phyloP scores from a whole-genome alignment of 1,139 yeast species.

The Geotrichum histeridarum region DNA sequence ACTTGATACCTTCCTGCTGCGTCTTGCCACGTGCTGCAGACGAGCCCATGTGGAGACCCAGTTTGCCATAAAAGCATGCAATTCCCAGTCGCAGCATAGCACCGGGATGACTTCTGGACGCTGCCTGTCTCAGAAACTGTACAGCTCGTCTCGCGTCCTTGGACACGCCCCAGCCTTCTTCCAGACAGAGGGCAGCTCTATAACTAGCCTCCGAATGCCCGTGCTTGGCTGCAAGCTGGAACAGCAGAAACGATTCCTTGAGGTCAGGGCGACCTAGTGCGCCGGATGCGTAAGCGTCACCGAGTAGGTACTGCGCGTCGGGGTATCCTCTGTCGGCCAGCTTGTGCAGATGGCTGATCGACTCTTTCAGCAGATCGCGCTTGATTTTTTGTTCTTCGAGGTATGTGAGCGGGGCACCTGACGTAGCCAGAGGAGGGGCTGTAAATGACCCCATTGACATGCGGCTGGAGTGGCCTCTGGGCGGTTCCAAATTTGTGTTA shows the following conservation, averaged over 20 bases:
- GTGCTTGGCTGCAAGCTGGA: slow-evolving; percentile 87
- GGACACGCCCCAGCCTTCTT: slow-evolving; percentile 89
- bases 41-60: slow-evolving; percentile 53
- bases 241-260: slow-evolving; percentile 67
- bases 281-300: slow-evolving; percentile 82
- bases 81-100: slow-evolving; percentile 91
- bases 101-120: slow-evolving; percentile 86
- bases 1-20: slow-evolving; percentile 83
- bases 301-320: slow-evolving; percentile 87
- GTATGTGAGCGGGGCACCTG: slow-evolving; percentile 10
- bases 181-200: slow-evolving; percentile 84
- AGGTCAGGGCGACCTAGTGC: slow-evolving; percentile 80
- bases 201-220: slow-evolving; percentile 90
- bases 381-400: slow-evolving; percentile 41
- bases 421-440: slow-evolving; percentile 9
- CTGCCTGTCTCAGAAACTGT: slow-evolving; percentile 81
- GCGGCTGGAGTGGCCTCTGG: neutral
- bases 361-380: slow-evolving; percentile 59
- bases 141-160: slow-evolving; percentile 83
- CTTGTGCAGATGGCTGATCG: slow-evolving; percentile 61
- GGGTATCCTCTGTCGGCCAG: slow-evolving; percentile 76
- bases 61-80: slow-evolving; percentile 73
- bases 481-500: slow-evolving; percentile 5
- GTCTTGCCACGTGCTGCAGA: slow-evolving; percentile 42
- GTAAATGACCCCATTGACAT: slow-evolving; percentile 10